Evolutionary conservation across 2,329 filamentous ascomycete genomes (phyloP).

Genomic region (Claviceps capensis): DNA sequence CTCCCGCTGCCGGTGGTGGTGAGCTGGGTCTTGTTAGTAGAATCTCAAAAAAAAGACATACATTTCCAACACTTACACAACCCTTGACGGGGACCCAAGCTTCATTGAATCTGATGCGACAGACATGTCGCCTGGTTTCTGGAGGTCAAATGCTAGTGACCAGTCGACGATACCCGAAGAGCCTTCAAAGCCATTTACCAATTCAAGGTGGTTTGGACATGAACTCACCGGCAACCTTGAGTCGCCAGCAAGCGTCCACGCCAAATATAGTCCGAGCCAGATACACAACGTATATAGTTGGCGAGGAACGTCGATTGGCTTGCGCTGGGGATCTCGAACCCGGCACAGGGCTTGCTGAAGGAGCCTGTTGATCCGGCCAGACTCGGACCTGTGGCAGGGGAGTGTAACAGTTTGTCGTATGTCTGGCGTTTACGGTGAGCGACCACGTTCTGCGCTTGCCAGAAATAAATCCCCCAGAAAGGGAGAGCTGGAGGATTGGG

Average conservation of each 20-base stretch:
- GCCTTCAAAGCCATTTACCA: slow-evolving; percentile 28
- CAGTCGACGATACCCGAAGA: slow-evolving; percentile 48
- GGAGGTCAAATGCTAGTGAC: slow-evolving; percentile 26
- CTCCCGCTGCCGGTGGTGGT: slow-evolving; percentile 20
- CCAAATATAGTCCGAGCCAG: not conserved
- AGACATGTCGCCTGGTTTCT: slow-evolving; percentile 38
- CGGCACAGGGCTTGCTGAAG: slow-evolving; percentile 5
- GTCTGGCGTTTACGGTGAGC: slow-evolving; percentile 1
- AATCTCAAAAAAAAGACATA: not conserved
- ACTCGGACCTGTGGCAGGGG: not conserved
- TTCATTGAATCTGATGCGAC: slow-evolving; percentile 38
- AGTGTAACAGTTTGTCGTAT: not conserved
- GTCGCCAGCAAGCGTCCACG: not conserved
- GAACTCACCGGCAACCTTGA: not conserved
- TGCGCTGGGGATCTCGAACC: slow-evolving; percentile 10
- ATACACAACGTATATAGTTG: not conserved
- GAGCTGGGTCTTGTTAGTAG: slow-evolving; percentile 15
- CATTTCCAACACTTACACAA: slow-evolving; percentile 29
- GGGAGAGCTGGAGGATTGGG: slow-evolving; percentile 7
- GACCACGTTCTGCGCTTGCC: slow-evolving; percentile 2
- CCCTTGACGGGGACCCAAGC: slow-evolving; percentile 33
- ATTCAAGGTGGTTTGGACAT: not conserved
- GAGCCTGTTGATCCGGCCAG: not conserved
- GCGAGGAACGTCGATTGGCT: not conserved
- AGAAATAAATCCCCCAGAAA: slow-evolving; percentile 9